These are phyloP conservation scores for Heliamphora exappendiculata DNA, from an alignment of 148 eudicot genomes.

Conservation along the genomic window DNA sequence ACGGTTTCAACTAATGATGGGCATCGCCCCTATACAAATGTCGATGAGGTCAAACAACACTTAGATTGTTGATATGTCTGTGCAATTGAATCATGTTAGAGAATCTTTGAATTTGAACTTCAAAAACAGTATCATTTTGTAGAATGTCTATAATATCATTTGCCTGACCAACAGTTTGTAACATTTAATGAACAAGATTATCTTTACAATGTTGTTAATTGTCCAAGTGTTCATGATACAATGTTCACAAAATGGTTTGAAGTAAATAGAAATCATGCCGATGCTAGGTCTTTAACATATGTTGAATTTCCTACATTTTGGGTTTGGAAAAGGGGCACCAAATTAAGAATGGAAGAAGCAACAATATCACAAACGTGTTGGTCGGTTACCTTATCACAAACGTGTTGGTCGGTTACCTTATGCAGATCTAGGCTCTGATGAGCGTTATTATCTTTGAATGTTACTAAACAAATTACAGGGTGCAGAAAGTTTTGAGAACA, in stretches of 20 bases:
- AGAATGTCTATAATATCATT: not conserved
- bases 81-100: not conserved
- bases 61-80: too few species aligned
- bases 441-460: not conserved
- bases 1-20: too few species aligned
- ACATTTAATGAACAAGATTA: not conserved
- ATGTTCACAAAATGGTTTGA: too few species aligned
- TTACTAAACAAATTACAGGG: too few species aligned
- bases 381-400: too few species aligned
- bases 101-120: not conserved
- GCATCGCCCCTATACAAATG: too few species aligned
- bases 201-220: not conserved
- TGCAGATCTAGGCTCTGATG: not conserved
- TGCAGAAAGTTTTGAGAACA: not conserved
- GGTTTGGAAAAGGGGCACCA: not conserved
- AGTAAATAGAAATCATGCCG: not conserved
- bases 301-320: not conserved
- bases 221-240: not conserved
- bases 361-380: too few species aligned
- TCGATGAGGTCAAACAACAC: too few species aligned
- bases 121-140: not conserved
- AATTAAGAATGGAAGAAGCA: not conserved
- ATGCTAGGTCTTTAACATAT: not conserved
- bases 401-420: not conserved
- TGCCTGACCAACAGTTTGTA: not conserved